Conservation (phyloP, 2,329 filamentous ascomycete species). For the Penicillium frequentans region DNA sequence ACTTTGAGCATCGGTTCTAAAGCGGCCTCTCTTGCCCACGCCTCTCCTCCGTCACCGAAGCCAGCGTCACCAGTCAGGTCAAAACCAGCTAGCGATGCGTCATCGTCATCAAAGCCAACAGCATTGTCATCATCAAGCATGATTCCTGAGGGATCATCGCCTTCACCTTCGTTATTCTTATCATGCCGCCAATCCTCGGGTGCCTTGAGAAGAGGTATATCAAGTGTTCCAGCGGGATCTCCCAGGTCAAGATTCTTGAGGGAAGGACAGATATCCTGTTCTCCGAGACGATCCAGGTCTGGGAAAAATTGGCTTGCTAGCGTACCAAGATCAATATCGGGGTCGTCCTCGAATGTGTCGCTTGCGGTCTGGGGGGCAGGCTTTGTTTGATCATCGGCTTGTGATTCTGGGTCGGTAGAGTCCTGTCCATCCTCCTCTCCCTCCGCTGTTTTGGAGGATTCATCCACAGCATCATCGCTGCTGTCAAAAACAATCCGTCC, state of each 20-base stretch:
- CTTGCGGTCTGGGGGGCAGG: slow-evolving; percentile 34
- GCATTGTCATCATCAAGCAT: slow-evolving; percentile 86
- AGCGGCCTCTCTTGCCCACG: slow-evolving; percentile 88
- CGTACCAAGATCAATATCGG: slow-evolving; percentile 75
- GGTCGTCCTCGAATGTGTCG: slow-evolving; percentile 49
- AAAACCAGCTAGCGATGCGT: slow-evolving; percentile 68
- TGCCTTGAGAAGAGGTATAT: slow-evolving; percentile 89
- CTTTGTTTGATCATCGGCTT: slow-evolving; percentile 44
- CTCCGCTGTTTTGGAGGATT: slow-evolving; percentile 42
- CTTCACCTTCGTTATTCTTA: slow-evolving; percentile 58
- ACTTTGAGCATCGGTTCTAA: slow-evolving; percentile 83
- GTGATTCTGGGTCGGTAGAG: slow-evolving; percentile 48
- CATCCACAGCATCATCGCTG: slow-evolving; percentile 75
- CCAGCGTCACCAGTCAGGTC: slow-evolving; percentile 70
- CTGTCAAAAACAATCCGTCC: slow-evolving; percentile 98
- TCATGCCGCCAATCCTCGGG: slow-evolving; percentile 80
- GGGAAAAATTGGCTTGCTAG: slow-evolving; percentile 84
- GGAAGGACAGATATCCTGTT: slow-evolving; percentile 90
- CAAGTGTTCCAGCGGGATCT: slow-evolving; percentile 77
- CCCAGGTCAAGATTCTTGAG: slow-evolving; percentile 92
- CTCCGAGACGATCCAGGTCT: slow-evolving; percentile 71
- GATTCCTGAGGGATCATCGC: slow-evolving; percentile 72
- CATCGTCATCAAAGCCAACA: slow-evolving; percentile 78
- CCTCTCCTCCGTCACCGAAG: slow-evolving; percentile 94
- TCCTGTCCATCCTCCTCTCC: slow-evolving; percentile 35